Evolutionary conservation across 805 yeast genomes (phyloP).

Genomic region (Candida dendrica): DNA sequence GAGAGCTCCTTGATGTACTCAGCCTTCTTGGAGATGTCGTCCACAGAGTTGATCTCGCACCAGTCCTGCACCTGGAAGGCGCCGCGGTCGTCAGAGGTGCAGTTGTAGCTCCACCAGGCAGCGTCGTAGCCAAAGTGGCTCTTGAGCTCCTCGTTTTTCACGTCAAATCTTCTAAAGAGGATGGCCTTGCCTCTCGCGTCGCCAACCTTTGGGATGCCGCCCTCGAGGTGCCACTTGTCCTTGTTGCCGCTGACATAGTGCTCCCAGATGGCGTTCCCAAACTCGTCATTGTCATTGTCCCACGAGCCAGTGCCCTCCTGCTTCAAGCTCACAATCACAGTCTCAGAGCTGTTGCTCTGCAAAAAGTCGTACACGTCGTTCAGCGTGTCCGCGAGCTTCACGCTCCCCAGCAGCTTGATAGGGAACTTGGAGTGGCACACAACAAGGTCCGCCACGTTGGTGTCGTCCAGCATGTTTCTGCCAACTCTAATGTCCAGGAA

Average conservation of each 20-base stretch:
- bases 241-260: constrained; percentile 41
- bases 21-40: constrained; percentile 51
- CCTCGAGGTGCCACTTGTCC: constrained; percentile 53
- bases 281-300: constrained; percentile 58
- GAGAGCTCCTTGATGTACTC: constrained; percentile 50
- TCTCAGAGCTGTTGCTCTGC: constrained; percentile 44
- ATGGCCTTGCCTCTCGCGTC: constrained; percentile 62
- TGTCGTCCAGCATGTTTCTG: constrained; percentile 42
- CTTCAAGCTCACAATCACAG: constrained; percentile 60
- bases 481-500: constrained; percentile 66
- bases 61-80: constrained; percentile 62
- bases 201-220: constrained; percentile 48
- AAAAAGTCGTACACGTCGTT: constrained; percentile 55
- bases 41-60: constrained; percentile 50
- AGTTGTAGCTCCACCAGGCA: constrained; percentile 57
- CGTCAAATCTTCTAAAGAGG: constrained; percentile 68
- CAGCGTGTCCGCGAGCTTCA: constrained; percentile 43
- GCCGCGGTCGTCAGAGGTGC: constrained; percentile 60
- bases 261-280: constrained; percentile 54
- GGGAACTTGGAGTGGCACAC: constrained; percentile 76
- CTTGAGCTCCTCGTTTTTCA: constrained; percentile 35
- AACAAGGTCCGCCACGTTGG: constrained; percentile 41
- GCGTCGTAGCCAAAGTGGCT: constrained; percentile 61
- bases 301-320: constrained; percentile 68
- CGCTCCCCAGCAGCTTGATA: constrained; percentile 51